phyloP scores from a whole-genome alignment of 352 stramenopile species.

The Pythium aristosporum region DNA sequence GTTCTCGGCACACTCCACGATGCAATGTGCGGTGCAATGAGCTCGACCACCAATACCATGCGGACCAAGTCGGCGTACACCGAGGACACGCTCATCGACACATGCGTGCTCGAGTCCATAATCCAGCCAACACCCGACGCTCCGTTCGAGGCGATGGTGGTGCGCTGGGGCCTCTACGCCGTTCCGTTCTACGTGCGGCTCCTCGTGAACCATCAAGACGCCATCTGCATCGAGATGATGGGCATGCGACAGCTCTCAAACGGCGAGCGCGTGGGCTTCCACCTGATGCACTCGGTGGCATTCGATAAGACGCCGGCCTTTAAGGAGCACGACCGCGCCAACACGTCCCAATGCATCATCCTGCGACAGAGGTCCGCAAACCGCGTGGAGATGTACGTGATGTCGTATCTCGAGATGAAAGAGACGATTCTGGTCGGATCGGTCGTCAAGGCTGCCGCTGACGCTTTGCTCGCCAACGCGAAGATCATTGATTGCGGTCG shows the following conservation, averaged over 20 bases:
- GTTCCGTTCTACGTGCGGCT: too few relatives aligned
- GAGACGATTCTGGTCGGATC: too few relatives aligned
- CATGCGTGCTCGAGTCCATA: slow-evolving; percentile 47
- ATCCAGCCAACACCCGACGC: slow-evolving; percentile 31
- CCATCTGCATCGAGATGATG: slow-evolving; percentile 52
- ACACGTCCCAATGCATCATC: slow-evolving; percentile 54
- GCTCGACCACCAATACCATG: slow-evolving; percentile 39
- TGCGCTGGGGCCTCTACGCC: slow-evolving; percentile 60
- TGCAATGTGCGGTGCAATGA: slow-evolving; percentile 52
- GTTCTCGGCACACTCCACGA: slow-evolving; percentile 50
- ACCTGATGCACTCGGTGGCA: slow-evolving; percentile 60
- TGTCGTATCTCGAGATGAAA: too few relatives aligned
- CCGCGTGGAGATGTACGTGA: too few relatives aligned
- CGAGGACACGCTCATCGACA: slow-evolving; percentile 39
- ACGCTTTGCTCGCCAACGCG: too few relatives aligned
- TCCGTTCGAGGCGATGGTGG: slow-evolving; percentile 51
- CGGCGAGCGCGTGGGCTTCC: slow-evolving; percentile 52
- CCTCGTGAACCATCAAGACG: too few relatives aligned
- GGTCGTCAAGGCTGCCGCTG: too few relatives aligned
- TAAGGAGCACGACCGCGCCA: slow-evolving; percentile 33
- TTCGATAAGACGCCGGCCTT: slow-evolving; percentile 48
- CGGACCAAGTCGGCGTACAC: slow-evolving; percentile 52
- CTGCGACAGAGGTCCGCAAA: too few relatives aligned
- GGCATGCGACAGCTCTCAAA: slow-evolving; percentile 36
- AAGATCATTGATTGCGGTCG: too few relatives aligned